Percentiles rank a stretch among this genome's conserved stretches.
These are phyloP conservation scores for Striga hermonthica DNA, from an alignment of 305 asterid genomes.

Conservation along the genomic window DNA sequence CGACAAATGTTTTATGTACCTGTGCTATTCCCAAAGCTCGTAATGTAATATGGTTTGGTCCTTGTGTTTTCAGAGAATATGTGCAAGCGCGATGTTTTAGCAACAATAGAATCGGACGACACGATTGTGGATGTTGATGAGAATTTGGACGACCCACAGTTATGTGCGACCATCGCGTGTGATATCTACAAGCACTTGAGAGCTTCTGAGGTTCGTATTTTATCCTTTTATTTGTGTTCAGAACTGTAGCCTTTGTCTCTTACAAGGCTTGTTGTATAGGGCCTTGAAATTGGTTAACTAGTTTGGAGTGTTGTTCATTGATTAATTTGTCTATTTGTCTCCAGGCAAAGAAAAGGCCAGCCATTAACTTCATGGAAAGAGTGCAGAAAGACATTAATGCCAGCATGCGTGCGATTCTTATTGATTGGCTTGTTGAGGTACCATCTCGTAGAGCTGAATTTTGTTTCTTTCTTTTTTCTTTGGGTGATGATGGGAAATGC, in stretches of 20 bases:
- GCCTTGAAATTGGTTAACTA: background rate
- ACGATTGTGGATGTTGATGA: conserved; percentile 57
- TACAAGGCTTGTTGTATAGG: background rate
- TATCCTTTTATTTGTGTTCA: background rate
- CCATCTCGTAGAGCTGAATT: background rate
- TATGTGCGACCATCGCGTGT: conserved; percentile 92
- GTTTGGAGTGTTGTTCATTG: conserved; percentile 3
- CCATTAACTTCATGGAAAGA: conserved; percentile 56
- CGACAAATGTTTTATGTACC: background rate
- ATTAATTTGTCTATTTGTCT: conserved; percentile 10
- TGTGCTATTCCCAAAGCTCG: background rate
- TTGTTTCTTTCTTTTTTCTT: background rate
- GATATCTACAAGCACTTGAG: conserved; percentile 86
- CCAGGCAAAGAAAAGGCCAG: conserved; percentile 58
- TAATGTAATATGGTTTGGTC: conserved; percentile 7
- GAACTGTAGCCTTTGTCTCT: background rate
- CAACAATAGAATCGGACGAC: conserved; percentile 41
- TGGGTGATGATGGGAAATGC: background rate
- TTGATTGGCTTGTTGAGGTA: conserved; percentile 93
- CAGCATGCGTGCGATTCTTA: conserved; percentile 69
- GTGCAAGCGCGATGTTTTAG: conserved; percentile 66
- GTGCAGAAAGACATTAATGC: conserved; percentile 64
- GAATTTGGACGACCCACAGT: conserved; percentile 71
- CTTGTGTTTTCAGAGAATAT: conserved; percentile 42
- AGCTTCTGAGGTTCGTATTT: conserved; percentile 71